Evolutionary conservation across 2,329 filamentous ascomycete genomes (phyloP).

Genomic region (Colletotrichum tamarilloi): DNA sequence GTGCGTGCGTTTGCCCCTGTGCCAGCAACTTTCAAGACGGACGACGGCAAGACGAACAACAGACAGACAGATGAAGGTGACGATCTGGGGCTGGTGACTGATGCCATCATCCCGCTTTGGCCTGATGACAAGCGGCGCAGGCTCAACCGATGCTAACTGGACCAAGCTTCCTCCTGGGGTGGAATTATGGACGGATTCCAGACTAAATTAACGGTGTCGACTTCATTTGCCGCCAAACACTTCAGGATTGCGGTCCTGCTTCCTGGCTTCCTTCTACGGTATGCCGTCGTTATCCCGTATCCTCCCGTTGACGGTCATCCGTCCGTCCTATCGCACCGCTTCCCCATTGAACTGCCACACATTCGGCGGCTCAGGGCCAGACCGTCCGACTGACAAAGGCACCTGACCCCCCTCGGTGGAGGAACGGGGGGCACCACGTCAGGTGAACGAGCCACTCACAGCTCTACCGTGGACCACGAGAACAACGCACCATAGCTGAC

Average conservation of each 20-base stretch:
- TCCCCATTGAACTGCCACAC: slow-evolving; percentile 21
- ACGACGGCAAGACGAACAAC: slow-evolving; percentile 6
- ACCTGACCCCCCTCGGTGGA: slow-evolving; percentile 35
- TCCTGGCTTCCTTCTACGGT: slow-evolving; percentile 5
- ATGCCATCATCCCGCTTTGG: slow-evolving; percentile 34
- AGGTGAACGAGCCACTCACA: slow-evolving; percentile 34
- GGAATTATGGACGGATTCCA: slow-evolving; percentile 11
- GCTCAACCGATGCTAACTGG: slow-evolving; percentile 15
- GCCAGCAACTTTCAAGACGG: slow-evolving; percentile 13
- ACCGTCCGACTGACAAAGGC: slow-evolving; percentile 30
- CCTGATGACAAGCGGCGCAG: slow-evolving; percentile 28
- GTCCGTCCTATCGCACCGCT: slow-evolving; percentile 24
- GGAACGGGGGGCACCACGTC: slow-evolving; percentile 26
- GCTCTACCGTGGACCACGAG: slow-evolving; percentile 30
- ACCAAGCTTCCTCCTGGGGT: slow-evolving; percentile 10
- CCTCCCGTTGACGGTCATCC: slow-evolving; percentile 28
- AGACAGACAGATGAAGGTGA: slow-evolving; percentile 10
- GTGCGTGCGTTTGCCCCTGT: slow-evolving; percentile 15
- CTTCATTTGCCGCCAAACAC: not conserved
- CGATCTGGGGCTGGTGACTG: slow-evolving; percentile 25
- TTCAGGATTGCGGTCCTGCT: slow-evolving; percentile 6
- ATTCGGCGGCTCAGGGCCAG: slow-evolving; percentile 18
- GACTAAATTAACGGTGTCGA: slow-evolving; percentile 27
- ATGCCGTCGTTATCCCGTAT: slow-evolving; percentile 19
- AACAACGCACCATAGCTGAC: slow-evolving; percentile 35